A percentile compares a stretch with the other conserved stretches of the same genome.
These are phyloP conservation scores for Talaromyces amestolkiae DNA, from an alignment of 2,329 filamentous ascomycete genomes.

Conservation along the genomic window DNA sequence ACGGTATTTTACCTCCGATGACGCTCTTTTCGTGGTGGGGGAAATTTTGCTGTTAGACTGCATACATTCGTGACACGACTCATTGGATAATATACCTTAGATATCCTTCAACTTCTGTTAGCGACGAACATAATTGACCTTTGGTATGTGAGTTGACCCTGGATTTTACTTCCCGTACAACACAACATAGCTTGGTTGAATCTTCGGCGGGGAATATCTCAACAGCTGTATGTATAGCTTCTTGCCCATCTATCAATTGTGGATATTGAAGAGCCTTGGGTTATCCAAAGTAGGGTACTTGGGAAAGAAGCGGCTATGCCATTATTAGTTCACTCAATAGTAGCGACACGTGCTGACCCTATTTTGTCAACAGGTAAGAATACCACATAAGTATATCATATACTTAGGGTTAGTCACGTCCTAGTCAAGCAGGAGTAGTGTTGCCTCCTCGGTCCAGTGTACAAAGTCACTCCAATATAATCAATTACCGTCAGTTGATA, in stretches of 20 bases:
- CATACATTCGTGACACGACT: neutral
- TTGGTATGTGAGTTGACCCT: neutral
- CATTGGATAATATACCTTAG: neutral
- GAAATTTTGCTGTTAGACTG: neutral
- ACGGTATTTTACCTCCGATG: neutral
- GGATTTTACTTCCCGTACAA: neutral
- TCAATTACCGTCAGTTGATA: neutral
- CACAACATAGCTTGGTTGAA: neutral
- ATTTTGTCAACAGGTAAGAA: neutral
- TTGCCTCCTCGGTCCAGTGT: neutral
- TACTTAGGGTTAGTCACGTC: neutral
- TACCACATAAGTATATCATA: no score
- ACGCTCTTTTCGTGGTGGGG: constrained; percentile 3
- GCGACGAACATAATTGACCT: neutral
- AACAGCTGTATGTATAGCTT: neutral
- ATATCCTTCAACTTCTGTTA: neutral
- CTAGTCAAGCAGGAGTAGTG: neutral
- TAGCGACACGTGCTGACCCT: neutral
- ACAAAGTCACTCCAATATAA: neutral
- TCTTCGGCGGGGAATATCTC: neutral
- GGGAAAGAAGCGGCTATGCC: neutral
- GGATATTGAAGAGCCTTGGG: neutral
- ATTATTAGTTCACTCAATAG: neutral
- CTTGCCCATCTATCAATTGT: neutral
- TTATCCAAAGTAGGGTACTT: neutral